Evolutionary conservation across 257 asterid species (phyloP).

Genomic region (Plectranthus barbatus): DNA sequence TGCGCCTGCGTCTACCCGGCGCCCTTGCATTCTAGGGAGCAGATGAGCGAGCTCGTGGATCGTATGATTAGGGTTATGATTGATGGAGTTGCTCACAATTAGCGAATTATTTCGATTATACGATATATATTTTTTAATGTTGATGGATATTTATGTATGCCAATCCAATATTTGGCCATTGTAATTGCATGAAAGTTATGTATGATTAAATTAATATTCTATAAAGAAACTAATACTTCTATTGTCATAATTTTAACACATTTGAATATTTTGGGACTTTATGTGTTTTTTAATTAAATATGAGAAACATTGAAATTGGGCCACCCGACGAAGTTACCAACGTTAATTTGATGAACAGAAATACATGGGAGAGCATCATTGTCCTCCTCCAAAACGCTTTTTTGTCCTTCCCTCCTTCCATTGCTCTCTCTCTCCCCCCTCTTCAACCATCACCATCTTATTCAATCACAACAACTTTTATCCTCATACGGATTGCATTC

Average conservation of each 20-base stretch:
- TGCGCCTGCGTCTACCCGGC: constrained; percentile 62
- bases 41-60: constrained; percentile 39
- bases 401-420: background rate
- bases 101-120: no score
- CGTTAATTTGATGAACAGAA: background rate
- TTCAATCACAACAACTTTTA: background rate
- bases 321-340: no score
- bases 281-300: no score
- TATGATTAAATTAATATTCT: no score
- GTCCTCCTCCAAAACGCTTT: background rate
- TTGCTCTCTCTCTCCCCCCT: background rate
- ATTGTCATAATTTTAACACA: no score
- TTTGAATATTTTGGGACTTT: no score
- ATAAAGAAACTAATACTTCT: no score
- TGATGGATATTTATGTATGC: no score
- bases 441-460: background rate
- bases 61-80: constrained; percentile 37
- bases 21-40: constrained; percentile 65
- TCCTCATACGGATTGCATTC: background rate
- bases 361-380: background rate
- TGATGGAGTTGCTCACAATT: constrained; percentile 5
- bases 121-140: no score
- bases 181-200: background rate
- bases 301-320: no score
- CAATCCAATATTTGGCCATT: no score